Evolutionary conservation across 2,329 filamentous ascomycete species (phyloP), one percentile per base, ranked within the genome.

Genomic region (Claviceps sp.): DNA sequence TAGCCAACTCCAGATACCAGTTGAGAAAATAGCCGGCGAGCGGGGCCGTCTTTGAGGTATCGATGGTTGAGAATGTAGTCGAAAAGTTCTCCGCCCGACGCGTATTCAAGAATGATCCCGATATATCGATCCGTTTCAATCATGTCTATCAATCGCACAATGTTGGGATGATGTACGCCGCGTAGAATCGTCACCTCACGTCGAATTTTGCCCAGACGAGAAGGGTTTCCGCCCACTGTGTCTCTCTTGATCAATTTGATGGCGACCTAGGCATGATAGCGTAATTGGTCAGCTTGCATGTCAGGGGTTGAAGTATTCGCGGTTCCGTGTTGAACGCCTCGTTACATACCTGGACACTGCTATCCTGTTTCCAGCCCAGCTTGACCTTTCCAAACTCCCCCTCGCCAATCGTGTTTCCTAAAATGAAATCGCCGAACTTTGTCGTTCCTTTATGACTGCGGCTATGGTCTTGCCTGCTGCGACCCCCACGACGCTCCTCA

Each of bases 301-400:
- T n/a, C 18, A 8, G 13, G 16, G 13, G 5, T 26, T 40, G 1
- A 37, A 37, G 34, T 8, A 22, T 42, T 18, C 16, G 18, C 38
- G 9, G 5, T 4, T 5, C 7, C 26, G n/a, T 18, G 6, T 16
- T 9, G 11, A 9, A 18, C 9, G 4, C 34, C 24, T 18, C 30
- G 43, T 18, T 14, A 56, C 68, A 59, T 71, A 84, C 82, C 73
- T 91, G 85, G 48, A 95, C 86, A 57, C 84, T 90, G 55, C 89
- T 90, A 68, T 95, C 90, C 65, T 88, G 86, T 69, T 96, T 97
- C 93, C 93, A 98, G 26, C 93, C 93, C 63, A 97, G 82, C 69
- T 96, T 97, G 61, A 98, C 93, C 67, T 98, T 98, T 58, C 93
- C 93, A 66, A 98, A 98, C 69, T 98, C 93, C 56, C 93, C 93